These are phyloP conservation scores for Sarocladium oryzae DNA, from an alignment of 2,329 filamentous ascomycete species.

Conservation along the genomic window DNA sequence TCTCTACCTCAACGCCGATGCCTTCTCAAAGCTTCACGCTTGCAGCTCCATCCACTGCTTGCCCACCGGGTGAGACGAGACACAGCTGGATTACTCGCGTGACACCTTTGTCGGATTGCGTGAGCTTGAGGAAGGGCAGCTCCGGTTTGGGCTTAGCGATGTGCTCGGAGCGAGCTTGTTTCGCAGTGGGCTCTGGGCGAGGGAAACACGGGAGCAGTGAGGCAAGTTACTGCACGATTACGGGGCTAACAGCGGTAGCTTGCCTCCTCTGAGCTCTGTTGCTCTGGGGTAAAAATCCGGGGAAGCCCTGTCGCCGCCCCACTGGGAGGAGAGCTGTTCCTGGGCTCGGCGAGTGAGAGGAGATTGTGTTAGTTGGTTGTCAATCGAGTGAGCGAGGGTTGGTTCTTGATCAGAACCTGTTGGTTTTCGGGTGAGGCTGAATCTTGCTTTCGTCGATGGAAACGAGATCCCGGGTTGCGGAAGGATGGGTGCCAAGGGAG, in stretches of 20 bases:
- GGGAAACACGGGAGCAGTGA: neutral
- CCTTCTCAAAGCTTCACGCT: too few species aligned
- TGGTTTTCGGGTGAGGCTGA: too few species aligned
- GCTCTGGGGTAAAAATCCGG: slow-evolving; percentile 25
- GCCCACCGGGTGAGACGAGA: neutral
- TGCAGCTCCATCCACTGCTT: too few species aligned
- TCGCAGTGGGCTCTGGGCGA: slow-evolving; percentile 9
- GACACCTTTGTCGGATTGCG: slow-evolving; percentile 1
- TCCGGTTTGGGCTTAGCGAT: slow-evolving; percentile 19
- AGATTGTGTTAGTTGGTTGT: too few species aligned
- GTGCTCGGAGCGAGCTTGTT: neutral
- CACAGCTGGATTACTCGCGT: neutral
- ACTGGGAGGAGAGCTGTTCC: slow-evolving; percentile 7
- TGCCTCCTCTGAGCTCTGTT: slow-evolving; percentile 11
- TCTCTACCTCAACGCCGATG: too few species aligned
- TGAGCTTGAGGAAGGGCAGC: neutral
- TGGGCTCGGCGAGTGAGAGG: too few species aligned
- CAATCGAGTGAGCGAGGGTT: neutral
- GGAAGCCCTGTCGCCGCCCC: slow-evolving; percentile 26
- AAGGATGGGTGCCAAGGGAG: too few species aligned
- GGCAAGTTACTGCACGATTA: slow-evolving; percentile 15
- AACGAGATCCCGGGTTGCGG: too few species aligned
- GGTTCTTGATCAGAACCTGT: too few species aligned
- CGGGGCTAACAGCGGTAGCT: slow-evolving; percentile 8
- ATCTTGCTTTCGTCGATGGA: too few species aligned